Conservation (phyloP, 176 grass and related monocot genomes). For the Bonia amplexicaulis region DNA sequence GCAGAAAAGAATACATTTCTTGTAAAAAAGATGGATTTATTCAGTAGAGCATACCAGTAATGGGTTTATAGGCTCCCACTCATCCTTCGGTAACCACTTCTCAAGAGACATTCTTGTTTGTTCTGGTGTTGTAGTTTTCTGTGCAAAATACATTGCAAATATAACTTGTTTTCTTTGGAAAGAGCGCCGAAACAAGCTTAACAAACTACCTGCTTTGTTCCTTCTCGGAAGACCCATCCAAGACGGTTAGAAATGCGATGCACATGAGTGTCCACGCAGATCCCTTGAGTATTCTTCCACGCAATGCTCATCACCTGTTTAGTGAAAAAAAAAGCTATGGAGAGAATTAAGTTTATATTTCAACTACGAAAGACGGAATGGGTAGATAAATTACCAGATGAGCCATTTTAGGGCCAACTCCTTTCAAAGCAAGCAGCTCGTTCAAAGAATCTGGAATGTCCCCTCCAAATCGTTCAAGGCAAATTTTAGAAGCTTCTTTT, state of each 20-base stretch:
- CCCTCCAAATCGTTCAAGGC: conserved; percentile 76
- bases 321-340: not conserved
- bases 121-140: conserved; percentile 90
- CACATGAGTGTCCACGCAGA: conserved; percentile 98
- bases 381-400: conserved; percentile 58
- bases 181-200: not conserved
- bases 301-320: conserved; percentile 87
- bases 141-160: not conserved
- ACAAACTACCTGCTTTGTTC: conserved; percentile 67
- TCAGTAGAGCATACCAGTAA: conserved; percentile 55
- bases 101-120: conserved; percentile 88
- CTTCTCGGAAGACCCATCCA: conserved; percentile 75
- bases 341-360: not conserved
- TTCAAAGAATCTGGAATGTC: conserved; percentile 77
- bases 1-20: not conserved
- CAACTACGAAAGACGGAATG: not conserved
- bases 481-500: conserved; percentile 79
- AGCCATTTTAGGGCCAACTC: conserved; percentile 97
- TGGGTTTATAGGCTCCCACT: conserved; percentile 89
- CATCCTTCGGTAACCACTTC: conserved; percentile 91
- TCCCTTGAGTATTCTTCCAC: conserved; percentile 96
- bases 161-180: not conserved
- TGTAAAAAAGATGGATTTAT: not conserved
- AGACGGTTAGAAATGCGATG: conserved; percentile 97
- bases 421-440: conserved; percentile 74